These are phyloP conservation scores for Phallus indusiatus DNA, from an alignment of 768 basidiomycete species.

Conservation along the genomic window DNA sequence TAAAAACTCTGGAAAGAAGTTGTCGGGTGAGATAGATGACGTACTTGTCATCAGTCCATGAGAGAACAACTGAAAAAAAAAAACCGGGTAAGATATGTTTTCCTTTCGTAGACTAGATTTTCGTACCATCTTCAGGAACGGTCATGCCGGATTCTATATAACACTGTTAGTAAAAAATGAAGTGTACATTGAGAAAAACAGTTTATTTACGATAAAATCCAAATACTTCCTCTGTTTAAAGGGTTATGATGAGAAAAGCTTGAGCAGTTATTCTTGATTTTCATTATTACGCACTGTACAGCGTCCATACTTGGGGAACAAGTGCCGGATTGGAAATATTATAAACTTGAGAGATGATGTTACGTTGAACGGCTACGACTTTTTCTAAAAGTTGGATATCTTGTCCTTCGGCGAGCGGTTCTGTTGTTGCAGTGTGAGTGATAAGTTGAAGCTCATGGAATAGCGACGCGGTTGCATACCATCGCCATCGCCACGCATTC, in stretches of 20 bases:
- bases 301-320: constrained; percentile 59
- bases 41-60: constrained; percentile 70
- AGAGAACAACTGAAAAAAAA: constrained; percentile 30
- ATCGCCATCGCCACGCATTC: constrained; percentile 54
- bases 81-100: too few species aligned
- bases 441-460: too few species aligned
- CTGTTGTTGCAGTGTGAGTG: too few species aligned
- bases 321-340: constrained; percentile 33
- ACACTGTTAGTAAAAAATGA: background rate
- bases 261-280: too few species aligned
- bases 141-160: constrained; percentile 43
- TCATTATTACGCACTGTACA: constrained; percentile 27
- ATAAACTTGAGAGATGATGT: constrained; percentile 47
- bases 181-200: too few species aligned
- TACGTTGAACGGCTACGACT: constrained; percentile 51
- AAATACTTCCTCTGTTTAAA: constrained; percentile 47
- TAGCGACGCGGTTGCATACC: constrained; percentile 13
- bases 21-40: constrained; percentile 11
- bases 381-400: constrained; percentile 43
- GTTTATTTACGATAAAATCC: constrained; percentile 37
- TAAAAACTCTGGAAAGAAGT: too few species aligned
- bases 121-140: constrained; percentile 49
- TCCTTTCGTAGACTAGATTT: too few species aligned
- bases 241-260: constrained; percentile 4
- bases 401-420: constrained; percentile 41